Base-by-base conservation (phyloP, 2,329 filamentous ascomycete genomes). In the Penicillium sp. region DNA sequence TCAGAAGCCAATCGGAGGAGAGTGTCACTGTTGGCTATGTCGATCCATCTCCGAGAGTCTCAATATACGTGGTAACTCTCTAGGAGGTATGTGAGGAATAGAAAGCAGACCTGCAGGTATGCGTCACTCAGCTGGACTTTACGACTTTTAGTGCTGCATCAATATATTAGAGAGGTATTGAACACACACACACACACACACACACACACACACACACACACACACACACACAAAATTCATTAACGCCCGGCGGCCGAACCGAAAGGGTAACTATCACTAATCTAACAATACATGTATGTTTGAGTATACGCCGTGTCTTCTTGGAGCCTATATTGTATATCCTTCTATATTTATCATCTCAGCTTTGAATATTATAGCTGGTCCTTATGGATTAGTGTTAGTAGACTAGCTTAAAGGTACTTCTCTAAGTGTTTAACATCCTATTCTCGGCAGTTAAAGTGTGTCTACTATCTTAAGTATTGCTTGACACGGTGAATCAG, bases 271-370 rank as follows among this genome's bases (percentile, higher is more conserved):
- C 52, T 61, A 56, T 61, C 43, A 50, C 48, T 62, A 34, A 50
- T 56, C 52, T 62, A 62, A 31, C 33, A 42, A n/a, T 54, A 58
- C 56, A 51, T 31, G 47, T 37, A 28, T 47, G 36, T 21, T 52
- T 59, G 13, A 54, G 33, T 28, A 59, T 58, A 58, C 61, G 51
- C 55, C 42, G 47, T 60, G 39, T 63, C 65, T 65, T 58, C 54
- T 65, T 55, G 14, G 42, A 67, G 65, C 65, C 64, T 51, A 60
- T 68, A 62, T 55, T 64, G 43, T 48, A 19, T 56, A 52, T 34
- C 56, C 59, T 60, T 42, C 51, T 39, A 44, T 54, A 62, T 63
- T 48, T 66, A 44, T 55, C 56, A 24, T 62, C 45, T 52, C 53
- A 61, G 54, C 48, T 59, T 42, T 48, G 58, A 54, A 53, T 61